Evolutionary conservation across 768 basidiomycete genomes (phyloP).

Genomic region (Tricholomella constricta): DNA sequence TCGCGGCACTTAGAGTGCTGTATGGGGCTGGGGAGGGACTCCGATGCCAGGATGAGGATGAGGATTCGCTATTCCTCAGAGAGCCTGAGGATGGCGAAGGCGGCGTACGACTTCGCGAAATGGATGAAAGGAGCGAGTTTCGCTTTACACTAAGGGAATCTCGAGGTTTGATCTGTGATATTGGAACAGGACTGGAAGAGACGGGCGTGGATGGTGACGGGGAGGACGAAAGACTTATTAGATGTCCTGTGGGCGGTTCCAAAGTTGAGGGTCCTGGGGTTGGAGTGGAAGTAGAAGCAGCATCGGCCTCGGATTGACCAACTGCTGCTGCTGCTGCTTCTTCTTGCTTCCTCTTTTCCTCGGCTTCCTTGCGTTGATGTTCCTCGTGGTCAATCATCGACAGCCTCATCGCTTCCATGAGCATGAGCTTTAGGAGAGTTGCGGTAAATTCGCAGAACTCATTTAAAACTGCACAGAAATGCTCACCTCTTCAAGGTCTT

Average conservation of each 20-base stretch:
- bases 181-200: constrained; percentile 26
- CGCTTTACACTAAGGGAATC: constrained; percentile 24
- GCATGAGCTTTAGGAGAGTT: constrained; percentile 70
- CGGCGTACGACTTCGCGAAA: constrained; percentile 41
- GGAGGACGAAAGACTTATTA: constrained; percentile 23
- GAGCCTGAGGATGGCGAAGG: constrained; percentile 29
- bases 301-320: constrained; percentile 21
- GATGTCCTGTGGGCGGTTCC: constrained; percentile 27
- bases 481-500: constrained; percentile 89
- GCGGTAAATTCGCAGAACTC: constrained; percentile 1
- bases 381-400: constrained; percentile 95
- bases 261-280: constrained; percentile 36
- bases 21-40: constrained; percentile 43
- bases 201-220: constrained; percentile 28
- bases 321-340: constrained; percentile 31
- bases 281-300: constrained; percentile 25
- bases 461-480: constrained; percentile 16
- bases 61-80: constrained; percentile 27
- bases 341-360: constrained; percentile 58
- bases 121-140: constrained; percentile 30
- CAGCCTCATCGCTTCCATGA: constrained; percentile 98
- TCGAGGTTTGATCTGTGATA: constrained; percentile 21
- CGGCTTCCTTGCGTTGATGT: constrained; percentile 77
- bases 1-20: constrained; percentile 46
- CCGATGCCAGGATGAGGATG: constrained; percentile 34